These are phyloP conservation scores for Chrysoporthe austroafricana DNA, from an alignment of 2,329 filamentous ascomycete species.

Conservation along the genomic window DNA sequence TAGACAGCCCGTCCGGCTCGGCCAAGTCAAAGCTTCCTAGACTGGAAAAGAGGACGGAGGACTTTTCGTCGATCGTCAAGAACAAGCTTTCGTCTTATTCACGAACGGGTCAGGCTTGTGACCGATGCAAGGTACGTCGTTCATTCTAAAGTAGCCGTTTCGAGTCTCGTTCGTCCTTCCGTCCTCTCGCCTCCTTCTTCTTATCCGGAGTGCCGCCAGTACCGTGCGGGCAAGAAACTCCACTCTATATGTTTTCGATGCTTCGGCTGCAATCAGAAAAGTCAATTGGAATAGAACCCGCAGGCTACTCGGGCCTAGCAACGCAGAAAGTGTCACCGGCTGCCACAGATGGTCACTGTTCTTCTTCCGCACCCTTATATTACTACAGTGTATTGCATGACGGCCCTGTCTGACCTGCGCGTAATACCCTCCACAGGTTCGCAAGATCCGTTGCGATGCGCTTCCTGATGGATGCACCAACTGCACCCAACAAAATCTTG, in stretches of 20 bases:
- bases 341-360: neutral
- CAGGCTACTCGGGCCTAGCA: too few species aligned
- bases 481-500: slow-evolving; percentile 74
- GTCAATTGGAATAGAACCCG: neutral
- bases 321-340: too few species aligned
- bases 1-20: slow-evolving; percentile 35
- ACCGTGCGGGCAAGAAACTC: neutral
- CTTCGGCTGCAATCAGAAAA: neutral
- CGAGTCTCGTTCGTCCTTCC: neutral
- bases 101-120: slow-evolving; percentile 82
- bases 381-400: neutral
- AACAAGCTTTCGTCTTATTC: slow-evolving; percentile 59
- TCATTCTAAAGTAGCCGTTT: neutral
- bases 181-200: neutral
- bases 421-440: slow-evolving; percentile 54
- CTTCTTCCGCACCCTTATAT: neutral
- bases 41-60: slow-evolving; percentile 51
- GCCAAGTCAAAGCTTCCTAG: slow-evolving; percentile 54
- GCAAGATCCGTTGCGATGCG: slow-evolving; percentile 87
- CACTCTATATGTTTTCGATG: too few species aligned
- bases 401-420: neutral
- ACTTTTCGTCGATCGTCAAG: slow-evolving; percentile 61
- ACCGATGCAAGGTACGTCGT: slow-evolving; percentile 76
- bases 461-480: slow-evolving; percentile 80
- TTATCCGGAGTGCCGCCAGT: neutral